Conservation (phyloP, 441 rosid species). For the Pelargonium hybrid region DNA sequence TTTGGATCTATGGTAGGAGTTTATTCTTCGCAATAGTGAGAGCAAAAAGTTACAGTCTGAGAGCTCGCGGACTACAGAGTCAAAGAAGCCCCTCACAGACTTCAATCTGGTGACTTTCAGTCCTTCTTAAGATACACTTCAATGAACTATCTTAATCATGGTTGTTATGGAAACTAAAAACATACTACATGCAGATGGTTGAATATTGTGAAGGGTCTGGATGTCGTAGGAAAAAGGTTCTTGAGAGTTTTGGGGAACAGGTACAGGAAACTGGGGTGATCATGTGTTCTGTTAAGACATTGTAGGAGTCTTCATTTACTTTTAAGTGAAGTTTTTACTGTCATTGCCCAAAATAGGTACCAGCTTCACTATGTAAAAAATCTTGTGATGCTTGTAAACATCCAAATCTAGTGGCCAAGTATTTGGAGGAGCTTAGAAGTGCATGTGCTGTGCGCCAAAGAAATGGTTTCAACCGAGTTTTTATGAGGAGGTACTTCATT, state of each 20-base stretch:
- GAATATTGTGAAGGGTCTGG: constrained; percentile 84
- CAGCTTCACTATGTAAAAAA: constrained; percentile 51
- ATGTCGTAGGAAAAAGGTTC: constrained; percentile 81
- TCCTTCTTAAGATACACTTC: constrained; percentile 10
- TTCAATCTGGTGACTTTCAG: constrained; percentile 46
- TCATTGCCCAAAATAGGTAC: constrained; percentile 34
- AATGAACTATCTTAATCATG: constrained; percentile 13
- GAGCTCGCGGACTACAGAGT: constrained; percentile 30
- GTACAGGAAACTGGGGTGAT: constrained; percentile 22
- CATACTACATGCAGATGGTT: constrained; percentile 47
- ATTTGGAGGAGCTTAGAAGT: constrained; percentile 53
- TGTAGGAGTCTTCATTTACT: constrained; percentile 7
- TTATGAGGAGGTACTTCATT: constrained; percentile 47
- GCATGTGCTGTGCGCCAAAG: constrained; percentile 37
- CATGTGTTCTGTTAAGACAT: neutral
- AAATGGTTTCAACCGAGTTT: constrained; percentile 43
- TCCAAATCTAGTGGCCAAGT: constrained; percentile 50
- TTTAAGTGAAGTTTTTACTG: constrained; percentile 12
- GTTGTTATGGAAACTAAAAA: constrained; percentile 18
- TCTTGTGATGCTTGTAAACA: constrained; percentile 84
- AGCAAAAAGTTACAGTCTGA: constrained; percentile 49
- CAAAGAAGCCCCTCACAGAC: constrained; percentile 52
- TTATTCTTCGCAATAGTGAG: constrained; percentile 52
- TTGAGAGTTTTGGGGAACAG: constrained; percentile 91
- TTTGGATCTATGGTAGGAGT: constrained; percentile 45